Evolutionary conservation across 352 stramenopile genomes (phyloP).

Genomic region (Paralagenidium karlingii): DNA sequence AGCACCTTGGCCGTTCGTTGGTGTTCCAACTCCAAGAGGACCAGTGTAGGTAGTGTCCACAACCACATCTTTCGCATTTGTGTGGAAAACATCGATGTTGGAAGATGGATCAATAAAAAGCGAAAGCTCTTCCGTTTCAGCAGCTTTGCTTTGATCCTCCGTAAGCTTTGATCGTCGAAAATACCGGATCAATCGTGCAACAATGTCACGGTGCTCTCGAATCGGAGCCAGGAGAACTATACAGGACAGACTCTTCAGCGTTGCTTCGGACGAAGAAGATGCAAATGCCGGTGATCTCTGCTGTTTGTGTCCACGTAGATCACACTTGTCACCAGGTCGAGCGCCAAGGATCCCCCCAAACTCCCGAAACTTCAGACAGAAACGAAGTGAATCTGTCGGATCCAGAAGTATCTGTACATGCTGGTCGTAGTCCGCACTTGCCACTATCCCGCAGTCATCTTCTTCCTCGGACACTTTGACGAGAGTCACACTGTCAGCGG

Average conservation of each 20-base stretch:
- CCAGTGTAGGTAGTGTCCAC: conserved; percentile 5
- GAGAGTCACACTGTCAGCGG: conserved; percentile 24
- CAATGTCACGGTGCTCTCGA: conserved; percentile 61
- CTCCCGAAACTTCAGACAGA: conserved; percentile 67
- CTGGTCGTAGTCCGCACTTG: conserved; percentile 27
- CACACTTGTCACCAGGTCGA: conserved; percentile 38
- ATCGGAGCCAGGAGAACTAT: conserved; percentile 73
- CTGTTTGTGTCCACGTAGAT: no score
- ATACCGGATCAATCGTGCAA: conserved; percentile 54
- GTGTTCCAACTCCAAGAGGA: no score
- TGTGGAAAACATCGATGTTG: neutral
- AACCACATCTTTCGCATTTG: no score
- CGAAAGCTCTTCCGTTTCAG: conserved; percentile 43
- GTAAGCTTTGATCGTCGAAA: conserved; percentile 40
- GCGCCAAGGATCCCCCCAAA: conserved; percentile 60
- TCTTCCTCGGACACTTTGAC: conserved; percentile 68
- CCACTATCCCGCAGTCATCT: conserved; percentile 43
- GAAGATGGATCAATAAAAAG: conserved; percentile 63
- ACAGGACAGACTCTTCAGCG: conserved; percentile 29
- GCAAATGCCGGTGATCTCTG: no score
- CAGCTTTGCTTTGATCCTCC: conserved; percentile 36
- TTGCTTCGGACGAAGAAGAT: conserved; percentile 15
- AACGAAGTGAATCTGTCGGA: conserved; percentile 41
- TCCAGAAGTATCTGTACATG: conserved; percentile 67
- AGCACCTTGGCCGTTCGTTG: no score